Evolutionary conservation across 169 alveolate genomes (phyloP).

Genomic region (Plasmodium coatneyi): DNA sequence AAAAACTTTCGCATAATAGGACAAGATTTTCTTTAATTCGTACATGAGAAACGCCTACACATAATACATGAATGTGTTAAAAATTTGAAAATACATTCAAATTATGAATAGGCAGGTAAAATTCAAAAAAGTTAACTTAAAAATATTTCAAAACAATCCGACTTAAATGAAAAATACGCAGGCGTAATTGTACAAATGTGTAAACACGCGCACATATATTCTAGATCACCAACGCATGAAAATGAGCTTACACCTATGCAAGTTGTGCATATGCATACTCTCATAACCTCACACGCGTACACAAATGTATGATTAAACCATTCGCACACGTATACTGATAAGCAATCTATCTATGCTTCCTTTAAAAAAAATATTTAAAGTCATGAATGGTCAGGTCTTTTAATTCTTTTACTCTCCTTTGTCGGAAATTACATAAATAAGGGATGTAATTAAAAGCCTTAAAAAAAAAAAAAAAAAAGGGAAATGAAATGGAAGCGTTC

Average conservation of each 20-base stretch:
- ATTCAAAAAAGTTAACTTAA: background rate
- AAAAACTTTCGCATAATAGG: conserved; percentile 2
- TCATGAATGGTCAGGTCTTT: conserved; percentile 10
- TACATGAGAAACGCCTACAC: background rate
- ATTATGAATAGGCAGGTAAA: background rate
- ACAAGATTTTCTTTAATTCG: conserved; percentile 30
- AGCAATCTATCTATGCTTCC: background rate
- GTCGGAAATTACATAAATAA: background rate
- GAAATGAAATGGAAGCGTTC: background rate
- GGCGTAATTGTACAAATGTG: conserved; percentile 3
- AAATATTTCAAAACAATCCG: background rate
- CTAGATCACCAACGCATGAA: background rate
- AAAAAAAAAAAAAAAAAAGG: background rate
- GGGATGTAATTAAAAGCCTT: background rate
- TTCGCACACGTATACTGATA: background rate
- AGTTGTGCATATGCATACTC: conserved; percentile 2
- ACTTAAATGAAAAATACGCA: background rate
- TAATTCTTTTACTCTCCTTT: background rate
- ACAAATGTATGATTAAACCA: background rate
- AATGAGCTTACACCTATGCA: background rate
- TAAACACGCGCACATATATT: background rate
- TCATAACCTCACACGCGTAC: background rate
- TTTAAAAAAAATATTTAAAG: background rate
- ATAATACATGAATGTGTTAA: background rate
- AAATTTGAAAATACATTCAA: conserved; percentile 4